Base-by-base conservation (phyloP, 306 rosid genomes). In the Calophaca sinica region DNA sequence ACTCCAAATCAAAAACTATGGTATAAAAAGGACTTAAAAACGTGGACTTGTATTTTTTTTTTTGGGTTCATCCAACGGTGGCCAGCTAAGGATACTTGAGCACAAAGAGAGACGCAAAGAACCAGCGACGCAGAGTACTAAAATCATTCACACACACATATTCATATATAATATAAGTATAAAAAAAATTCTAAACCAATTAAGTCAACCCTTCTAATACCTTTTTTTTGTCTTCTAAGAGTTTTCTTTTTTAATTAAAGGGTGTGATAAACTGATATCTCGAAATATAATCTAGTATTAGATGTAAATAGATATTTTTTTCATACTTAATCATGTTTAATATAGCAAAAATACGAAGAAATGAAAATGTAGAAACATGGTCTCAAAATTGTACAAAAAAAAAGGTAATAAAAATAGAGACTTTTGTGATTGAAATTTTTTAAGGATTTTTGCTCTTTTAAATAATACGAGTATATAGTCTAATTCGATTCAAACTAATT, bases 21-120 rank as follows among this genome's bases (percentile, higher is more conserved):
- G 11, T 26, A 9, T 49, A 32, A 4, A 33, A 55, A 11, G 13
- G 29, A 3, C 0, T 44, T 53, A 5, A 4, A 4, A 49, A 20
- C 28, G 29, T 13, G 14, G 3, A 1, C 32, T 39, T 78, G 29
- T 11, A 3, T 62, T 51, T 59, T 1, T 36, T 52, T 29, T 28
- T 41, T 29, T 74, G 38, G 53, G 82, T 44, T 60, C 62, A 84
- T 82, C 79, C 62, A 51, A 39, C 80, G 71, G 80, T 70, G 51
- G 28, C 51, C 70, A 52, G 32, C 12, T 15, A 10, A 7, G 57
- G 12, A 41, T 28, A 28, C 52, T 58, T 42, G 26, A 44, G 8
- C 6, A 14, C 20, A n/a, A 5, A n/a, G 50, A 59, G 7, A 58
- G 42, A 32, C 5, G 3, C 42, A 31, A 10, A 58, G 14, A 58